phyloP scores from a whole-genome alignment of 257 asterid genomes.

The Anisodus tanguticus region DNA sequence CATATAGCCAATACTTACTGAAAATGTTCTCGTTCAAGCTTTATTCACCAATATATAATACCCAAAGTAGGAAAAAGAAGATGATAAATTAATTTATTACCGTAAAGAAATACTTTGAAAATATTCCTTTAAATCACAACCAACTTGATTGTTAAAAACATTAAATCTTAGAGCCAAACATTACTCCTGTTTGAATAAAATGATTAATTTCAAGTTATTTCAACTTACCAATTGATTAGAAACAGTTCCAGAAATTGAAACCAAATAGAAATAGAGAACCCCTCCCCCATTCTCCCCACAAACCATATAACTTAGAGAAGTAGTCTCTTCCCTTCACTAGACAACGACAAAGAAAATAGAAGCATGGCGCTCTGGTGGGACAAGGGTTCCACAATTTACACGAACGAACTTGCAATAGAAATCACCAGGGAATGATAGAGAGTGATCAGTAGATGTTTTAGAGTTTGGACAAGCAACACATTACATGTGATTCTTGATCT shows the following conservation, averaged over 20 bases:
- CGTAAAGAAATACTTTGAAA: background rate
- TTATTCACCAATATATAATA: background rate
- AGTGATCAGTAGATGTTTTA: background rate
- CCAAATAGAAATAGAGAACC: background rate
- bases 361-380: background rate
- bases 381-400: background rate
- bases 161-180: background rate
- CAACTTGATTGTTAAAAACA: background rate
- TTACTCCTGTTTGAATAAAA: background rate
- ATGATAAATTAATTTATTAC: background rate
- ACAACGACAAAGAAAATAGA: background rate
- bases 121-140: background rate
- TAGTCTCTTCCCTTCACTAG: background rate
- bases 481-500: conserved; percentile 5
- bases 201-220: background rate
- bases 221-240: background rate
- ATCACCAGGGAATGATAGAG: background rate
- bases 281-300: background rate
- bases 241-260: background rate
- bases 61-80: background rate
- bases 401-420: background rate
- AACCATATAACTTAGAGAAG: background rate
- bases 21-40: background rate
- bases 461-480: background rate
- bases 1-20: background rate